Evolutionary conservation across 805 yeast genomes (phyloP), one percentile per base, ranked within the genome.

Genomic region (Saccharomyces mikatae): DNA sequence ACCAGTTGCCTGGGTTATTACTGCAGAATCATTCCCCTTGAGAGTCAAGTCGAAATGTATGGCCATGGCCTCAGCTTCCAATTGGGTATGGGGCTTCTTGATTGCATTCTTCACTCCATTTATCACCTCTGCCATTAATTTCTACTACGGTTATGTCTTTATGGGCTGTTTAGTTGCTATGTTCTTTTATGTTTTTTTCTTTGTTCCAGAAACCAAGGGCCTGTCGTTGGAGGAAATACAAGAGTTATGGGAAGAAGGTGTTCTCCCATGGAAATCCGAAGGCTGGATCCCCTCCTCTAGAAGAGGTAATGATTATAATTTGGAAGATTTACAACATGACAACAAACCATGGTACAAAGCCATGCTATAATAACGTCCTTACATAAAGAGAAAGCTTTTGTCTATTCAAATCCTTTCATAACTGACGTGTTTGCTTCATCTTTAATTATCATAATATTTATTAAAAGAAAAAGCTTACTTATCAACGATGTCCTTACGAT

Each of bases 221-320:
- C 79, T 86, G 62, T 78, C 86, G 48, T 78, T 87, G 69, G 94
- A 87, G 72, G 88, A 87, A 71, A 86, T 87, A 60, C 89, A 87
- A 69, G 83, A 78, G 66, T 70, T 82, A 71, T 76, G 72, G 62
- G 63, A 76, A 46, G 62, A 69, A 44, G 71, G 69, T 56, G 68
- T 68, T 51, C 60, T 65, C 56, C 70, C 78, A 47, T 71, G 78
- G 77, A 61, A 63, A 53, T 80, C 83, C 21, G 55, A 71, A 28
- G 63, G 61, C 54, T 82, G 78, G 78, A 74, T 70, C 50, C 82
- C 83, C 58, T 73, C 80, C 52, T 52, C 70, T 57, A 47, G 63
- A 63, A 55, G 61, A 54, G 54, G 60, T 56, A 31, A 52, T 44
- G 50, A 55, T 41, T 52, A 56, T 52, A 44, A 56, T 55, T 21